These are phyloP conservation scores for Pezicula neosporulosa DNA, from an alignment of 2,329 filamentous ascomycete genomes.

Conservation along the genomic window DNA sequence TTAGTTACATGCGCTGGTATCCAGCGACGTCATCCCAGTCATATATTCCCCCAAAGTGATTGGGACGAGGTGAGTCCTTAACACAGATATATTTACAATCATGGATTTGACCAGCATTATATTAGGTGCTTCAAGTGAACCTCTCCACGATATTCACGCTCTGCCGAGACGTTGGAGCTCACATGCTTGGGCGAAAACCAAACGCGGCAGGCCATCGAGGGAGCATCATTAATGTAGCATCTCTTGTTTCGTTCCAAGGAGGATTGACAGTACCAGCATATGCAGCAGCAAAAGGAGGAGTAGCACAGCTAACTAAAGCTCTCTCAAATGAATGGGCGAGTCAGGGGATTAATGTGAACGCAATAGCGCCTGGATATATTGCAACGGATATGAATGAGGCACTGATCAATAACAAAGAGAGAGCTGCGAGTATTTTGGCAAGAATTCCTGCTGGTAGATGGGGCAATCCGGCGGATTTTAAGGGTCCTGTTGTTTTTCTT, in stretches of 20 bases:
- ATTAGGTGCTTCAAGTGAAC: constrained; percentile 75
- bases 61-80: constrained; percentile 58
- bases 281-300: constrained; percentile 79
- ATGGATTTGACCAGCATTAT: background rate
- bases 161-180: constrained; percentile 70
- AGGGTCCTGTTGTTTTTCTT: constrained; percentile 72
- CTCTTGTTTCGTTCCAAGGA: constrained; percentile 85
- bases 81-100: background rate
- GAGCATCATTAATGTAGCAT: constrained; percentile 81
- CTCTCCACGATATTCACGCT: constrained; percentile 74
- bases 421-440: constrained; percentile 67
- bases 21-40: constrained; percentile 71
- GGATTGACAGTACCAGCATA: constrained; percentile 88
- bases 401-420: constrained; percentile 65
- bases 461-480: constrained; percentile 82
- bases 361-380: constrained; percentile 82
- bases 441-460: constrained; percentile 79
- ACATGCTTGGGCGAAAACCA: constrained; percentile 61
- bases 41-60: constrained; percentile 72
- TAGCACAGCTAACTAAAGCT: constrained; percentile 81
- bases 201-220: constrained; percentile 52
- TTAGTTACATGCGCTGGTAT: constrained; percentile 86
- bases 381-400: constrained; percentile 86
- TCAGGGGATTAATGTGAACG: constrained; percentile 75
- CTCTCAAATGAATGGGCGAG: constrained; percentile 79